Percentiles rank a stretch among this genome's conserved stretches.
phyloP scores from a whole-genome alignment of 1,284 basidiomycete genomes.

The Moesziomyces sp. region DNA sequence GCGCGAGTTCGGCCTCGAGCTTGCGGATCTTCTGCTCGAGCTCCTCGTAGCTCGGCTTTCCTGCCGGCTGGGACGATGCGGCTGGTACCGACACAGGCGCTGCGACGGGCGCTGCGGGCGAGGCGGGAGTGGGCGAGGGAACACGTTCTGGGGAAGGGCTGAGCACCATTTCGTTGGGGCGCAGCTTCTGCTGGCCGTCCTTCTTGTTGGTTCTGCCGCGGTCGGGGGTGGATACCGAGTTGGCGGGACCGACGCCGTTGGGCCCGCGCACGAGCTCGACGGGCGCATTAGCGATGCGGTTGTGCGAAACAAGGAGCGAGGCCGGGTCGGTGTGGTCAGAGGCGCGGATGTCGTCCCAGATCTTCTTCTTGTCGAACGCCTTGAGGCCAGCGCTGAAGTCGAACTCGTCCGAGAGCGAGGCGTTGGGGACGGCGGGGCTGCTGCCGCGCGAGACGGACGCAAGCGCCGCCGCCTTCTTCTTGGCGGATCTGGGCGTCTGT shows the following conservation, averaged over 20 bases:
- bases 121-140: constrained; percentile 12
- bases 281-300: constrained; percentile 27
- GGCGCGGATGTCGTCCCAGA: constrained; percentile 49
- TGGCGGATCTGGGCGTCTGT: constrained; percentile 19
- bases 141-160: constrained; percentile 35
- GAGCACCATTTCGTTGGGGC: constrained; percentile 41
- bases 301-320: constrained; percentile 40
- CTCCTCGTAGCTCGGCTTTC: constrained; percentile 40
- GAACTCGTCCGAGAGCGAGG: constrained; percentile 36
- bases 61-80: background rate
- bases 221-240: constrained; percentile 31
- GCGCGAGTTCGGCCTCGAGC: constrained; percentile 42
- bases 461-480: constrained; percentile 21
- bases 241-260: constrained; percentile 43
- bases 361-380: constrained; percentile 49
- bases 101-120: background rate
- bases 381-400: constrained; percentile 43
- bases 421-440: constrained; percentile 33
- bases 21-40: constrained; percentile 34
- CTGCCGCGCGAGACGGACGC: constrained; percentile 10
- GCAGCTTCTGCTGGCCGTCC: constrained; percentile 44
- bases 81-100: constrained; percentile 2
- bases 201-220: constrained; percentile 28
- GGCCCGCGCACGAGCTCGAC: constrained; percentile 33
- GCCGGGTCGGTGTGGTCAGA: constrained; percentile 44